phyloP scores from a whole-genome alignment of 2,329 filamentous ascomycete genomes.

The Davidsoniella australis region DNA sequence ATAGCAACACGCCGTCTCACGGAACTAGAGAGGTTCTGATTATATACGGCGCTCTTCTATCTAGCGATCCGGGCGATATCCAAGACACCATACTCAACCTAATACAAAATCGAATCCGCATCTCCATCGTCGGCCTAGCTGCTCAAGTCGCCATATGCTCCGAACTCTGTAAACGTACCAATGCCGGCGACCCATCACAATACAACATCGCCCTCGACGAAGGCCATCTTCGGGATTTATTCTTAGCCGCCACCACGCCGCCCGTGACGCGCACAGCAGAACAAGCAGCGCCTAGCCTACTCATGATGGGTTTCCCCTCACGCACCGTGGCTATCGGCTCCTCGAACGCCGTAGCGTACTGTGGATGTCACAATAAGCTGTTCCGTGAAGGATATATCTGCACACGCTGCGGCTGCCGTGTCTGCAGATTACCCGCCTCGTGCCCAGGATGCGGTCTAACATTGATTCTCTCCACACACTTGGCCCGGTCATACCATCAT shows the following conservation, averaged over 20 bases:
- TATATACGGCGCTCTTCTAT: constrained; percentile 77
- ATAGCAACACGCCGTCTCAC: constrained; percentile 73
- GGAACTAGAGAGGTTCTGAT: constrained; percentile 87
- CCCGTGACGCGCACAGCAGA: constrained; percentile 57
- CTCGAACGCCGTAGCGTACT: constrained; percentile 50
- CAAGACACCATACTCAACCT: constrained; percentile 72
- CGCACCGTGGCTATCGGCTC: constrained; percentile 51
- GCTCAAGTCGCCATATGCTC: constrained; percentile 85
- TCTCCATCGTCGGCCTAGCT: constrained; percentile 76
- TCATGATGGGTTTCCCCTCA: constrained; percentile 98
- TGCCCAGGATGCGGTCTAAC: constrained; percentile 86
- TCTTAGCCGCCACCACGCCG: constrained; percentile 76
- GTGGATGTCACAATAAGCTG: constrained; percentile 77
- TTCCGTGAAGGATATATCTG: constrained; percentile 77
- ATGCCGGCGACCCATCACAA: constrained; percentile 54
- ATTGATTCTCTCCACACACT: constrained; percentile 81
- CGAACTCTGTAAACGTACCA: constrained; percentile 76
- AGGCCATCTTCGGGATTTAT: constrained; percentile 66
- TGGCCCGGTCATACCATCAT: constrained; percentile 86
- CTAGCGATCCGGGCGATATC: constrained; percentile 87
- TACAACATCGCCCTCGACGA: constrained; percentile 73
- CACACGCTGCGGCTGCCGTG: constrained; percentile 73
- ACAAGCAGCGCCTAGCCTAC: constrained; percentile 44
- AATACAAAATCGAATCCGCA: constrained; percentile 66
- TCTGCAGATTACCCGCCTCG: constrained; percentile 77